Evolutionary conservation across 1,284 basidiomycete genomes (phyloP).

Genomic region (Trichosporon ovoides): DNA sequence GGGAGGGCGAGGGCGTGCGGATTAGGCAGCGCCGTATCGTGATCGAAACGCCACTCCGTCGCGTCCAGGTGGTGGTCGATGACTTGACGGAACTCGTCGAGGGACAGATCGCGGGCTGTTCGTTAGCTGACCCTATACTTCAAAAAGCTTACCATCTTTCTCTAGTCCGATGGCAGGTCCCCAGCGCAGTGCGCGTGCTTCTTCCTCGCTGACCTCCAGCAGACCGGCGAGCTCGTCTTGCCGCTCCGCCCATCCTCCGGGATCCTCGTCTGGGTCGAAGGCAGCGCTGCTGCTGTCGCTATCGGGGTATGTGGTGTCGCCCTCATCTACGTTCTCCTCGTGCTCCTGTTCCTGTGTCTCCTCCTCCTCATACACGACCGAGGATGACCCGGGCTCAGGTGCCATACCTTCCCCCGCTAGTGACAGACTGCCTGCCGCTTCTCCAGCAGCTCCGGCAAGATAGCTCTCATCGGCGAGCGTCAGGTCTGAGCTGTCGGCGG

Average conservation of each 20-base stretch:
- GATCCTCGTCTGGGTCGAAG: constrained; percentile 38
- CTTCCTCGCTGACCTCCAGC: constrained; percentile 37
- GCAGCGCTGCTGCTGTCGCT: constrained; percentile 25
- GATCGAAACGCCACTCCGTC: constrained; percentile 40
- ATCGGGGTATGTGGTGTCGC: constrained; percentile 18
- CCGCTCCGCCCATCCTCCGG: constrained; percentile 35
- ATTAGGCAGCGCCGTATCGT: neutral
- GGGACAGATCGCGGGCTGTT: constrained; percentile 21
- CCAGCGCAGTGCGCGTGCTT: constrained; percentile 36
- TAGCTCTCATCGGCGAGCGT: neutral
- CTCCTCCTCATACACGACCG: constrained; percentile 5
- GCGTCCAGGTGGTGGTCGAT: constrained; percentile 33
- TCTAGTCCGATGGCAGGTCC: constrained; percentile 28
- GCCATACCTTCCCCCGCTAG: neutral
- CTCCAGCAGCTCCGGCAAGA: neutral
- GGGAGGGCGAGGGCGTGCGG: neutral
- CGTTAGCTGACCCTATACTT: neutral
- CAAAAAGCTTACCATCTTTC: constrained; percentile 16
- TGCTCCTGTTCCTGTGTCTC: constrained; percentile 1
- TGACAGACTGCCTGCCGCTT: neutral
- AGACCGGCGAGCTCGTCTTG: constrained; percentile 42
- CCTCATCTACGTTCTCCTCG: neutral
- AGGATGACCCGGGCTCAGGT: neutral
- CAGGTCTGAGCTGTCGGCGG: neutral
- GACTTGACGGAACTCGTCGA: constrained; percentile 28